Evolutionary conservation across 1,284 basidiomycete genomes (phyloP), one percentile per base, ranked within the genome.

Genomic region (Malassezia yamatoensis): DNA sequence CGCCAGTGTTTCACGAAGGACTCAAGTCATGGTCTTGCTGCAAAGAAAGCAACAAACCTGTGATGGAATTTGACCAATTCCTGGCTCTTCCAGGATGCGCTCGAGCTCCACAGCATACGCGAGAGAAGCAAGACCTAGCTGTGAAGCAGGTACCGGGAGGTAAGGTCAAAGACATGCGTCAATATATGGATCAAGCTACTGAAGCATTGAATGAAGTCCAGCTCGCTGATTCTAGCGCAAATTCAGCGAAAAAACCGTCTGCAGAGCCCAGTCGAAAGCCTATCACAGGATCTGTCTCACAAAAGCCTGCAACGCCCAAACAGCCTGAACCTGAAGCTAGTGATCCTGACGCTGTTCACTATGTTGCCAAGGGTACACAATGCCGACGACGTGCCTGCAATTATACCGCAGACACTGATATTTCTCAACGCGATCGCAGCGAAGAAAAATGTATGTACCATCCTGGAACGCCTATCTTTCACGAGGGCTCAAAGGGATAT

Each of bases 11-110:
- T 53, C 72, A 73, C 60, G 72, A 74, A 51, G 70, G 70, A 15
- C 64, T 65, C 41, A 74, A 74, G 54, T 71, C 68, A 1, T 74
- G 72, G 72, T 73, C 72, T 2, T 74, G 72, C 62, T 74, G 72
- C 65, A 62, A 68, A 34, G 62, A 68, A 8, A 61, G 58, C 18
- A 69, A 73, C 65, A 73, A 73, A 60, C 70, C 72, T 11, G 72
- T 74, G 48, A 54, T 73, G 54, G 72, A 74, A 43, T 74, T 74
- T 50, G 72, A 74, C 34, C 65, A 72, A 35, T 72, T 74, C 48
- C 54, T 74, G 16, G 55, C 63, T 32, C 66, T 74, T 29, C 50
- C 51, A 8, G 68, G 70, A n/a, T 74, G 71, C 51, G 55, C 55
- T 24, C 49, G 50, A 3, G 63, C 61, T 18, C 51, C 63, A 1